Evolutionary conservation across 225 moss, liverwort and hornwort species (phyloP), one percentile per base, ranked within the genome.

Genomic region (Physcomitrellopsis africana): DNA sequence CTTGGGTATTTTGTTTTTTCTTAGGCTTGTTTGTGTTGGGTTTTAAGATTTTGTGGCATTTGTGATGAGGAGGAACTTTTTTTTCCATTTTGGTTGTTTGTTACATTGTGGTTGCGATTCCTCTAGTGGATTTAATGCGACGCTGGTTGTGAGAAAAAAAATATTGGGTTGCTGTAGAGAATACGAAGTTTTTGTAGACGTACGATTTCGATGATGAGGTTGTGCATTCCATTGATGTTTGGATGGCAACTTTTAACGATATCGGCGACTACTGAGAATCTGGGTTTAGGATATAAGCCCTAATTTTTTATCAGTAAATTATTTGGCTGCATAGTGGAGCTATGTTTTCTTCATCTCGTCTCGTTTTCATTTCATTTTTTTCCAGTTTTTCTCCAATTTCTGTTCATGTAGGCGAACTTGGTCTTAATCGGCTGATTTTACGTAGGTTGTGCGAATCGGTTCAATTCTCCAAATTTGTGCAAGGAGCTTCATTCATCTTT

Each of bases 1-100:
- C 84, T 23, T 87, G 87, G 87, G 87, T 87, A 81, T 18, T 18
- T 16, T 67, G 3, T 16, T n/a, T 6, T 56, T 17, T 62, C 63
- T 16, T 3, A 19, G 37, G 1, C 42, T 43, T 26, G 16, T 27
- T 42, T 16, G 8, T 44, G 13, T 27, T 17, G 12, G 29, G 27
- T 9, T n/a, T 7, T 13, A 3, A 13, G 60, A 60, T 60, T 32
- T 7, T 1, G 1, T 32, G 16, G 11, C 3, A n/a, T 51, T 12
- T 7, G 0, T 32, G 15, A 9, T 3, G 45, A 37, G 17, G 11
- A 47, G 22, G 10, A 9, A 45, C 7, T 12, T 54, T 17, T 66
- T 37, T 37, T 37, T 37, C 3, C 7, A 37, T 37, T 2, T 37
- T 37, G 32, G 32, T 37, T 37, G 0, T 37, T 37, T 37, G 14